Evolutionary conservation across 176 grass and related monocot species (phyloP).

Genomic region (Oryza australiensis): DNA sequence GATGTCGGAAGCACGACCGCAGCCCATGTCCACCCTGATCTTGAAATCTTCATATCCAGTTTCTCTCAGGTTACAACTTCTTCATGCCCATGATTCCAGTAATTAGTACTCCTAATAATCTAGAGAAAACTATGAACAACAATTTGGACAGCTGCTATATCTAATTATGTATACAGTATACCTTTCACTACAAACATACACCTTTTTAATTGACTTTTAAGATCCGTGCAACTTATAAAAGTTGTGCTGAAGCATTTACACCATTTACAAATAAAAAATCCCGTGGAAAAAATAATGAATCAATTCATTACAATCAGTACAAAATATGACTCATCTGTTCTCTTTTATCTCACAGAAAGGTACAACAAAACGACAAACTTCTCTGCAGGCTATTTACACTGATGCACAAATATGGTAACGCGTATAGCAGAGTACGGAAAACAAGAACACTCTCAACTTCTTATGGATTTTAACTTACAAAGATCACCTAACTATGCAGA

Average conservation of each 20-base stretch:
- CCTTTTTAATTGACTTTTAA: not conserved
- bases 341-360: slow-evolving; percentile 35
- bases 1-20: not conserved
- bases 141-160: not conserved
- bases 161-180: not conserved
- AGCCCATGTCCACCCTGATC: not conserved
- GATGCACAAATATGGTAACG: slow-evolving; percentile 53
- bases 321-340: slow-evolving; percentile 48
- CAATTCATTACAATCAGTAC: slow-evolving; percentile 52
- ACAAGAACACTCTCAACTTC: slow-evolving; percentile 39
- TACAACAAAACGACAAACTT: slow-evolving; percentile 41
- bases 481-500: slow-evolving; percentile 30
- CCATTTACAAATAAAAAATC: slow-evolving; percentile 35
- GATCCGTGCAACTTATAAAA: not conserved
- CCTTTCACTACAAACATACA: not conserved
- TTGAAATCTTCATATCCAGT: not conserved
- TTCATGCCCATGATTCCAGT: not conserved
- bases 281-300: slow-evolving; percentile 47
- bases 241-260: slow-evolving; percentile 34
- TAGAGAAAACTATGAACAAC: not conserved
- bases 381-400: slow-evolving; percentile 70
- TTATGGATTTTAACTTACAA: slow-evolving; percentile 56
- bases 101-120: not conserved
- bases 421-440: slow-evolving; percentile 49
- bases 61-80: not conserved